Percentiles rank a stretch among this genome's conserved stretches.
These are phyloP conservation scores for Nicotiana tomentosiformis DNA, from an alignment of 257 asterid species.

Conservation along the genomic window DNA sequence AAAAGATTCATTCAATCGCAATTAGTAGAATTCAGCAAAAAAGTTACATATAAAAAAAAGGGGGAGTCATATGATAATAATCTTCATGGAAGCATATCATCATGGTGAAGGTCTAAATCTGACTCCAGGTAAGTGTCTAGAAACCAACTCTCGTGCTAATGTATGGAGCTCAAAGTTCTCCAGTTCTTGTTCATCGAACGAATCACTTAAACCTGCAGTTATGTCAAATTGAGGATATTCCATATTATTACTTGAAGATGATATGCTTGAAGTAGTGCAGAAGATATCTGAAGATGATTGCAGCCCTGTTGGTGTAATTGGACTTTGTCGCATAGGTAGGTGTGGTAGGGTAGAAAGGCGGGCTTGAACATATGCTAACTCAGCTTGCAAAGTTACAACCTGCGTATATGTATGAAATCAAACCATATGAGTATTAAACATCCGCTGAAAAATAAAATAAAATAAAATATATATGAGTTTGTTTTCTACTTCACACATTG, in stretches of 20 bases:
- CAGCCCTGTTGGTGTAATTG: slow-evolving; percentile 1
- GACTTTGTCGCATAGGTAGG: slow-evolving; percentile 6
- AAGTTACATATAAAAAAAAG: background rate
- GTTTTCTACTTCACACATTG: background rate
- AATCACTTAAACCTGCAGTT: background rate
- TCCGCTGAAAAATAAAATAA: too few species aligned
- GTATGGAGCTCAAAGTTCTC: slow-evolving; percentile 32
- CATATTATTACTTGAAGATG: background rate
- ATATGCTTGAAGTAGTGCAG: slow-evolving; percentile 9
- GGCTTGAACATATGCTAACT: slow-evolving; percentile 71
- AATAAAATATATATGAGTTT: background rate
- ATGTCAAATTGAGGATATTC: background rate
- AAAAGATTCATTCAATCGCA: background rate
- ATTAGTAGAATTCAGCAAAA: background rate
- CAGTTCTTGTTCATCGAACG: slow-evolving; percentile 19
- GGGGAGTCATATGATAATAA: background rate
- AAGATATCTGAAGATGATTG: slow-evolving; percentile 19
- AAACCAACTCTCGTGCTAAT: slow-evolving; percentile 51
- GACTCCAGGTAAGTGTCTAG: slow-evolving; percentile 45
- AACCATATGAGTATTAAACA: background rate
- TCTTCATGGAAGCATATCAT: background rate
- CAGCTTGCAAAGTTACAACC: slow-evolving; percentile 86
- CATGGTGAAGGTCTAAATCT: slow-evolving; percentile 39
- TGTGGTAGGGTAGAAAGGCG: slow-evolving; percentile 57
- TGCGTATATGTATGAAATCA: background rate